Base-by-base conservation (phyloP, 768 basidiomycete genomes). In the Auricularia cornea region DNA sequence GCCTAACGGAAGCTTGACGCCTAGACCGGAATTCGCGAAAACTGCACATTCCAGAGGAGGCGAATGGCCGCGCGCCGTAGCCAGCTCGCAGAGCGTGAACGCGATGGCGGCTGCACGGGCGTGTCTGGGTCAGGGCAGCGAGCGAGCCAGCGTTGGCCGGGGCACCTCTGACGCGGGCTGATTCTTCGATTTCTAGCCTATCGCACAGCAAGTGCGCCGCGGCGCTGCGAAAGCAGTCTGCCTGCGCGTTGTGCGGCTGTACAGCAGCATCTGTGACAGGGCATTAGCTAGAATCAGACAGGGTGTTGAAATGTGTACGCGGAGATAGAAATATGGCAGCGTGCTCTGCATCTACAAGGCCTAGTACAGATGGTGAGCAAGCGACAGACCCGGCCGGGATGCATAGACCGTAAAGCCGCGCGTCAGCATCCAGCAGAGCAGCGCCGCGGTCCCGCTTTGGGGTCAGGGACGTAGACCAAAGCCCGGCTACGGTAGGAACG, bases 51-150 rank as follows among this genome's bases (percentile, higher is more conserved):
- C 89, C 67, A 89, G 74, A 3, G 89, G 89, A 20, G 83, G 73
- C 1, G 86, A 79, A 71, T 87, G 80, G 67, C 87, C 84, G 60
- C 81, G 81, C 23, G 88, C 89, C 2, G 88, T 91, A 23, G 84
- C 82, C n/a, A 90, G 75, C 73, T 91, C 89, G 71, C 89, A 91
- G 44, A 91, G 76, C 2, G 89, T 91, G 84, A 91, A 85, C 4
- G 83, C 80, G 59, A 90, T 88, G 2, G 89, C 87, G 68, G 83
- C 89, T 90, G 16, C 28, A 3, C 10, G 23, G 12, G 30, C 14
- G 20, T 32, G 28, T 40, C 3, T 23, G 23, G 38, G 35, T 23
- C 23, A 23, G 44, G 44, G 6, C 44, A 20, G 20, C 20, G 23
- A 12, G 12, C 11, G 16, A 48, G 6, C 5, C 20, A 48, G 10